Base-by-base conservation (phyloP, 768 basidiomycete genomes). In the Dentipellis sp. region DNA sequence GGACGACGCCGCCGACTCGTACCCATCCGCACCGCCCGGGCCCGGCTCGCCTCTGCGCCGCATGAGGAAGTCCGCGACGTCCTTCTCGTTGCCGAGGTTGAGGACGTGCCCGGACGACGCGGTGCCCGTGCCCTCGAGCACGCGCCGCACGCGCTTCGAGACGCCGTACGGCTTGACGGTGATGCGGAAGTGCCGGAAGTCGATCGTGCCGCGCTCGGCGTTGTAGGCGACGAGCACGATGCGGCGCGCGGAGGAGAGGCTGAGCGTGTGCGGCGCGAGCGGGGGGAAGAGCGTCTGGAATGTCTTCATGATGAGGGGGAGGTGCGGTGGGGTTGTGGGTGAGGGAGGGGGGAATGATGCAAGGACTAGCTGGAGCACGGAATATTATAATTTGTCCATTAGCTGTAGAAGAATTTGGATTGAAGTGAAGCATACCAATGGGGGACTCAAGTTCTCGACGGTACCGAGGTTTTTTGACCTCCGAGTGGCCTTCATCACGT, bases 241-340 rank as follows among this genome's bases (percentile, higher is more conserved):
- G 63, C 97, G 84, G 35, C 97, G 90, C 3, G 94, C 94, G 35
- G 91, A 88, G 53, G 94, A 87, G 52, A 92, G 82, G 19, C 82
- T 80, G 67, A 93, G 76, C 35, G 82, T 79, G 64, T 88, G 78
- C 1, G 91, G 91, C 10, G 90, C 78, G 49, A 99, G 89, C 0
- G 97, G 88, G 4, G 97, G 97, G 73, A 97, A 99, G 58, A 99
- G 75, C 34, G 91, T 86, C 69, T 98, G 97, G 73, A 99, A 97
- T 57, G 93, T 83, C 70, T 97, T 97, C 80, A 94, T 87, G 66
- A 98, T 80, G 56, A 98, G 85, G 38, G 91, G 79, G 39, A 97
- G 78, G 67, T 98, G 93, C 2, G 85, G 82, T 2, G 91, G 87
- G 2, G 86, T 86, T 21, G 74, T 77, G 2, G 88, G 86, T 10